These are phyloP conservation scores for Fusarium tjaetaba DNA, from an alignment of 2,329 filamentous ascomycete genomes.

Conservation along the genomic window DNA sequence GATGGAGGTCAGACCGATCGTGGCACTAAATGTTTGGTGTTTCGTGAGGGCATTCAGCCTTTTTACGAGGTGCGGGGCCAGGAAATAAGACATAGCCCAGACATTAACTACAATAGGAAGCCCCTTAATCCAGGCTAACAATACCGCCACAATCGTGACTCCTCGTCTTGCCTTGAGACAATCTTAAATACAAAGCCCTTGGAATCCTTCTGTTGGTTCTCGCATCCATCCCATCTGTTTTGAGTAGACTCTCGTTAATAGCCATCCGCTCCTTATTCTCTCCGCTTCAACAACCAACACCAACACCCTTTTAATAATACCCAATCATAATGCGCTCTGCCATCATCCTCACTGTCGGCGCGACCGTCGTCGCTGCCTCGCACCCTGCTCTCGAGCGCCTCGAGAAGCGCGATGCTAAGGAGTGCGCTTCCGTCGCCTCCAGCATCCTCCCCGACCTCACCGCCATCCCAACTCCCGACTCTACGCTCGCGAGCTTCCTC, in stretches of 20 bases:
- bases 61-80: background rate
- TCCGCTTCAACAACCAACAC: background rate
- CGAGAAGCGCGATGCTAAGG: slow-evolving; percentile 30
- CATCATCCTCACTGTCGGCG: slow-evolving; percentile 20
- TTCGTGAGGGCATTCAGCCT: slow-evolving; percentile 3
- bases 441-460: slow-evolving; percentile 34
- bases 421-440: slow-evolving; percentile 33
- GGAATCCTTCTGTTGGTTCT: background rate
- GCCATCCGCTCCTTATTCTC: background rate
- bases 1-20: background rate
- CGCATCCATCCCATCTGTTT: background rate
- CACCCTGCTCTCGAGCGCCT: slow-evolving; percentile 10
- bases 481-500: slow-evolving; percentile 33
- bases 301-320: background rate
- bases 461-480: slow-evolving; percentile 32
- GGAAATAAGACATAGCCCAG: background rate
- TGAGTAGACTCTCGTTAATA: background rate
- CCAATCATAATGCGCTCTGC: slow-evolving; percentile 18
- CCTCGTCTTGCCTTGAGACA: background rate
- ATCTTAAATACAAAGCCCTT: background rate
- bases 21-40: background rate
- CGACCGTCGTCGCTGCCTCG: slow-evolving; percentile 13
- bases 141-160: background rate
- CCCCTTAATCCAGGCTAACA: background rate
- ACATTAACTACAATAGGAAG: background rate